Evolutionary conservation across 2,329 filamentous ascomycete genomes (phyloP), one percentile per base, ranked within the genome.

Genomic region (Helotiales sp.): DNA sequence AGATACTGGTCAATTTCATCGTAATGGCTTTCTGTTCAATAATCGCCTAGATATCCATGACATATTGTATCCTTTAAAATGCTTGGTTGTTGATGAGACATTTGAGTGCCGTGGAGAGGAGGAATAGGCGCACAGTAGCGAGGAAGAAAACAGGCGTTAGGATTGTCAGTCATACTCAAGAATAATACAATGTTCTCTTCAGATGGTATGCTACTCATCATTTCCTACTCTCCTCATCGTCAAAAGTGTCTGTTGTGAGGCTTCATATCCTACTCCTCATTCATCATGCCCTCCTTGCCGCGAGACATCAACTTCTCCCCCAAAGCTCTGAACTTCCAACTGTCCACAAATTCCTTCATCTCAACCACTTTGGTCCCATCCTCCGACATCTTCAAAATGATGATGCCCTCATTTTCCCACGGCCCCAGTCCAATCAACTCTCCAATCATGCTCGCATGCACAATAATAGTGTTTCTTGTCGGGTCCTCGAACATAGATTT

Each of bases 301-400:
- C 47, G 10, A 5, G 74, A 71, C 42, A 68, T 61, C 57, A 77
- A 70, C 65, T 75, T 75, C 66, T 65, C 74, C 76, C 58, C 79
- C 72, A 52, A 78, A 73, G 65, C 78, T 78, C 69, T 79, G 17
- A 24, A 30, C n/a, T 36, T 50, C 27, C 15, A 31, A 34, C 47
- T 50, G 34, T 50, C 47, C n/a, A 50, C 47, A 50, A 50, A 50
- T 30, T 50, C 47, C 29, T 13, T 50, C 9, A 2, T 50, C 15
- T 34, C 27, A 17, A 50, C 29, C 5, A 50, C 30, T 17, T 34
- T 50, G 5, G 27, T 34, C 13, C 47, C 47, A 34, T 50, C 47
- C n/a, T 50, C 29, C 12, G 30, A 50, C 47, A 50, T 50, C 17
- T 19, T 50, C 47, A 50, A 19, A 6, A 50, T 10, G 6, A 50